Evolutionary conservation across 495 filamentous ascomycete species (phyloP).

Genomic region (Aspergillus affinis): DNA sequence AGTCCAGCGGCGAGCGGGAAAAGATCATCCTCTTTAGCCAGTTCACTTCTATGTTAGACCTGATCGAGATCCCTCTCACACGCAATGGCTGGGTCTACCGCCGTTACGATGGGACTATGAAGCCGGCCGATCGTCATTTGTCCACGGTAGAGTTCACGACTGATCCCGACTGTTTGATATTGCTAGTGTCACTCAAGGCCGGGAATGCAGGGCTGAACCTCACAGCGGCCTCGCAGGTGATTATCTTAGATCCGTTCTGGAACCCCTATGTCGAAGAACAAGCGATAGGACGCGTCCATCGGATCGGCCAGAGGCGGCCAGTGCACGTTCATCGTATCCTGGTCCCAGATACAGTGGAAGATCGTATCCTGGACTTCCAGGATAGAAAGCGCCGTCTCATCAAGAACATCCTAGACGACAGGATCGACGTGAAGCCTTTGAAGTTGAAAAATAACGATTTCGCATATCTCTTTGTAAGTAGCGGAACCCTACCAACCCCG

Average conservation of each 20-base stretch:
- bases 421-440: no score
- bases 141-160: constrained; percentile 74
- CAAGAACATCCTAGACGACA: background rate
- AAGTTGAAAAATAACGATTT: background rate
- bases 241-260: constrained; percentile 95
- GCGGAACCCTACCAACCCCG: no score
- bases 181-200: constrained; percentile 87
- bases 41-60: constrained; percentile 86
- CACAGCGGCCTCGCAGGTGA: constrained; percentile 82
- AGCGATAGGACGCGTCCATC: constrained; percentile 89
- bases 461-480: background rate
- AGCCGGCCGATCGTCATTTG: constrained; percentile 61
- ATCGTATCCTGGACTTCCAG: constrained; percentile 29
- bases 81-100: constrained; percentile 60
- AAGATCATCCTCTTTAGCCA: constrained; percentile 94
- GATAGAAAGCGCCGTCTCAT: background rate
- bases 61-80: constrained; percentile 81
- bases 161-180: constrained; percentile 62
- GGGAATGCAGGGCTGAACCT: constrained; percentile 93
- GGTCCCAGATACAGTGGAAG: constrained; percentile 78
- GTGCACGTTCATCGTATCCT: constrained; percentile 83
- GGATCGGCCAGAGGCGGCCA: constrained; percentile 74
- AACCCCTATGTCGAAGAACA: constrained; percentile 95
- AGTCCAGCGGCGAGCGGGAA: constrained; percentile 49
- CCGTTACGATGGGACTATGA: constrained; percentile 90